Evolutionary conservation across 768 basidiomycete species (phyloP), one percentile per base, ranked within the genome.

Genomic region (Suillus brevipes): DNA sequence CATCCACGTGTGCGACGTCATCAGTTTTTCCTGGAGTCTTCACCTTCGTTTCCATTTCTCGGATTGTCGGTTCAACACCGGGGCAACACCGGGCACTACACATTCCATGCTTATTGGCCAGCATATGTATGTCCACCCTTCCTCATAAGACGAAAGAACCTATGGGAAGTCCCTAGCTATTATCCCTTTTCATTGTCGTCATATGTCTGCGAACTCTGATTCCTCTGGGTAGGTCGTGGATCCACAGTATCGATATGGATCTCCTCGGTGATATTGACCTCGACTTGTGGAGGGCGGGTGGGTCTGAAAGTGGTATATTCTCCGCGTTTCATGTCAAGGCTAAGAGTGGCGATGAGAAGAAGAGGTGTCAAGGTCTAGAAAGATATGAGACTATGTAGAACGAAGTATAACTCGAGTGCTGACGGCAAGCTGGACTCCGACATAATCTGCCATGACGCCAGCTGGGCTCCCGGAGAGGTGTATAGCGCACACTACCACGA

Each of bases 401-500:
- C 18, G 56, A 57, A 37, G 23, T 3, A 10, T 58, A 4, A 25
- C 34, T 36, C 8, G 4, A 38, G 14, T 38, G 9, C 56, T 14
- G 9, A 58, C 56, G 16, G 56, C 56, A 25, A 58, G 2, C 23
- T 58, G 56, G 8, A 38, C 5, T 3, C 50, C 65, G 34, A 65
- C 61, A 49, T 64, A 49, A 6, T 64, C 37, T 16, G 61, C 62
- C 37, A 52, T 23, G 25, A 61, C 13, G 16, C 47, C 57, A 18
- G 37, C 50, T 10, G 23, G 28, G 43, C 31, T 65, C 2, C 62
- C 25, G n/a, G 40, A 38, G 4, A 63, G n/a, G 20, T 62, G 25
- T 28, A 71, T 20, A 14, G 34, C 49, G 56, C 65, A 58, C 16
- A 67, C n/a, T 12, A 70, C 62, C 16, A 70, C 28, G 3, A 70